Evolutionary conservation across 164 flowering plant species (phyloP).

Genomic region (Platanus orientalis): DNA sequence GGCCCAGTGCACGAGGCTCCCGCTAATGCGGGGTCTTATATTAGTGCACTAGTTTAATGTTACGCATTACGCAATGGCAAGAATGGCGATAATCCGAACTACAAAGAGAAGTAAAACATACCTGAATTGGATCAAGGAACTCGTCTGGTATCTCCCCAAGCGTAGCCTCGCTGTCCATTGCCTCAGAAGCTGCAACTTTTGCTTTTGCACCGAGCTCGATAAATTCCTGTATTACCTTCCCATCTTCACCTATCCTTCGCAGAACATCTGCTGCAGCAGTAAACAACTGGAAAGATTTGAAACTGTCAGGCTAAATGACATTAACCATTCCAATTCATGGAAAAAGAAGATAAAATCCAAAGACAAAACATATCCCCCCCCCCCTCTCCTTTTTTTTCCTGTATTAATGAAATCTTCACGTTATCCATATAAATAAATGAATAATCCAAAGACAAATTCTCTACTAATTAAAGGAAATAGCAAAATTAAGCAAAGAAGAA

Average conservation of each 20-base stretch:
- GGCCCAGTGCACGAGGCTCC: no score
- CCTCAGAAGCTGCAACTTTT: slow-evolving; percentile 82
- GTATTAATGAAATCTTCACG: no score
- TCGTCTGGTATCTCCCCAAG: slow-evolving; percentile 98
- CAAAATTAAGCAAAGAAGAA: background rate
- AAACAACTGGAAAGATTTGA: slow-evolving; percentile 56
- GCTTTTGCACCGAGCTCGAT: slow-evolving; percentile 79
- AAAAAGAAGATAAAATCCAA: background rate
- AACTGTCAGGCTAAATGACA: slow-evolving; percentile 14
- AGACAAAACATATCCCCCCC: no score
- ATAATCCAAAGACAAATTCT: no score
- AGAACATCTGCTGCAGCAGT: slow-evolving; percentile 84
- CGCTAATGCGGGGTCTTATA: no score
- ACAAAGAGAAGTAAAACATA: slow-evolving; percentile 16
- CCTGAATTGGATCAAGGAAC: slow-evolving; percentile 99
- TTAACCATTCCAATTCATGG: background rate
- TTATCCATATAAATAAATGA: no score
- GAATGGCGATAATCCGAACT: background rate
- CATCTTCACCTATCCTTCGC: slow-evolving; percentile 72
- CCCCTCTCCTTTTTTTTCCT: no score
- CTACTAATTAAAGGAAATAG: background rate
- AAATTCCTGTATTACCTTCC: slow-evolving; percentile 73
- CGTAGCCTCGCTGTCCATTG: slow-evolving; percentile 84
- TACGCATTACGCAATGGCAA: background rate
- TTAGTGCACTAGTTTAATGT: no score